Evolutionary conservation across 106 monocot species (phyloP).

Genomic region (Triglochin maritima): DNA sequence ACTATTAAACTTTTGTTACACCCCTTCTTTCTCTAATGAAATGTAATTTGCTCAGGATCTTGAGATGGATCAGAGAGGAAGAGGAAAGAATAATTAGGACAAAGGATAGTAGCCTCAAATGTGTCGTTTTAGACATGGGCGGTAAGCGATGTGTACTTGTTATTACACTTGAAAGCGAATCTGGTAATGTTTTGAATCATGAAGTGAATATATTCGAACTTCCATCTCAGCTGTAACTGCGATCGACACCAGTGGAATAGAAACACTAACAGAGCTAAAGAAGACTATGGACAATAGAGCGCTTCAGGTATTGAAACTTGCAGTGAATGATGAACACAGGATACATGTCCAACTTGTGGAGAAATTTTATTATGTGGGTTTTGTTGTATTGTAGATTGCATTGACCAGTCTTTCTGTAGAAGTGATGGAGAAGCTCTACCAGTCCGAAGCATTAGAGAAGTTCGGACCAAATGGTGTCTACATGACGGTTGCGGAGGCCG

Average conservation of each 20-base stretch:
- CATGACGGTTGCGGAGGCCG: slow-evolving; percentile 21
- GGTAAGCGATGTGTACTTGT: slow-evolving; percentile 1
- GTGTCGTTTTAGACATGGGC: slow-evolving; percentile 23
- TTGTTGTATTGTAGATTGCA: slow-evolving; percentile 14
- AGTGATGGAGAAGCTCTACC: slow-evolving; percentile 22
- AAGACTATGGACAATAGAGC: slow-evolving; percentile 17
- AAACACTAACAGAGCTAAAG: slow-evolving; percentile 24
- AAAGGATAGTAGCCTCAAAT: slow-evolving; percentile 20
- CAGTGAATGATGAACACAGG: background rate
- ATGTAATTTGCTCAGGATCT: slow-evolving; percentile 7
- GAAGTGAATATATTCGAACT: no score
- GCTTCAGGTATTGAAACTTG: slow-evolving; percentile 11
- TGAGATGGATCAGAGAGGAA: slow-evolving; percentile 26
- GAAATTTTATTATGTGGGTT: background rate
- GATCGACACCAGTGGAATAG: slow-evolving; percentile 30
- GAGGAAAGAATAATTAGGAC: slow-evolving; percentile 13
- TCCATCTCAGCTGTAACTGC: slow-evolving; percentile 21
- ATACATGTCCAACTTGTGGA: background rate
- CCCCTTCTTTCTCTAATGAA: background rate
- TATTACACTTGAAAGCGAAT: background rate
- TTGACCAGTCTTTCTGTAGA: slow-evolving; percentile 21
- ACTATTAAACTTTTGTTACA: background rate
- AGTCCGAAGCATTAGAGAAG: slow-evolving; percentile 9
- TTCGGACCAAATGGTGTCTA: slow-evolving; percentile 12
- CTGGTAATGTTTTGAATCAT: background rate